These are phyloP conservation scores for Paramecium biaurelia DNA, from an alignment of 73 alveolate species.

Conservation along the genomic window DNA sequence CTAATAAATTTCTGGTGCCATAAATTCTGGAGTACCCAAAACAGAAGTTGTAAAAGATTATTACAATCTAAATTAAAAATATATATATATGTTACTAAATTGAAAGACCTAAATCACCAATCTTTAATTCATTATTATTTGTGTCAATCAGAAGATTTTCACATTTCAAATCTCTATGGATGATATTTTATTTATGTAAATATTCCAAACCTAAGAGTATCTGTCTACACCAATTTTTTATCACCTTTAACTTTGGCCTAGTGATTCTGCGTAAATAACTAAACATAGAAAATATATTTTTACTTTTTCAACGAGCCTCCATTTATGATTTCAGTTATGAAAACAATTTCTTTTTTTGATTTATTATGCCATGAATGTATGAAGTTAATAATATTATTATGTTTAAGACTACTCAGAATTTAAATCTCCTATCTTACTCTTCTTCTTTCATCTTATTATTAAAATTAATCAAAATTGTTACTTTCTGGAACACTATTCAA, in stretches of 20 bases:
- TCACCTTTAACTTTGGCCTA: conserved; percentile 87
- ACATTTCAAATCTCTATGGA: conserved; percentile 96
- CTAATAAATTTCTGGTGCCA: conserved; percentile 99
- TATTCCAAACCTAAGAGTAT: conserved; percentile 89
- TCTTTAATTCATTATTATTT: conserved; percentile 78
- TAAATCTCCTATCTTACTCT: conserved; percentile 78
- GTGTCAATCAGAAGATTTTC: conserved; percentile 79
- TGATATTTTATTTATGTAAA: conserved; percentile 90
- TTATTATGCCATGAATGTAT: conserved; percentile 75
- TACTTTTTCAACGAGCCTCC: conserved; percentile 87
- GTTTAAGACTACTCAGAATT: conserved; percentile 76
- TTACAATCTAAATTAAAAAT: neutral
- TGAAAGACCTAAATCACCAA: conserved; percentile 84
- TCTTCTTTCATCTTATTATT: conserved; percentile 53
- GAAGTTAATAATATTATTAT: conserved; percentile 81
- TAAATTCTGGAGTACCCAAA: conserved; percentile 98
- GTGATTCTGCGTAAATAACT: conserved; percentile 77
- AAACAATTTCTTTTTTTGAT: conserved; percentile 75
- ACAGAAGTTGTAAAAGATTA: conserved; percentile 71
- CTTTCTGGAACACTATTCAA: conserved; percentile 65
- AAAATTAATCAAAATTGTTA: neutral
- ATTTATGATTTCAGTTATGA: conserved; percentile 86
- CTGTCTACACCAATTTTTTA: conserved; percentile 94
- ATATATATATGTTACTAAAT: neutral
- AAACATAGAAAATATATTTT: neutral